Evolutionary conservation across 2,329 filamentous ascomycete genomes (phyloP), one percentile per base, ranked within the genome.

Genomic region (Salinomyces thailandicus): DNA sequence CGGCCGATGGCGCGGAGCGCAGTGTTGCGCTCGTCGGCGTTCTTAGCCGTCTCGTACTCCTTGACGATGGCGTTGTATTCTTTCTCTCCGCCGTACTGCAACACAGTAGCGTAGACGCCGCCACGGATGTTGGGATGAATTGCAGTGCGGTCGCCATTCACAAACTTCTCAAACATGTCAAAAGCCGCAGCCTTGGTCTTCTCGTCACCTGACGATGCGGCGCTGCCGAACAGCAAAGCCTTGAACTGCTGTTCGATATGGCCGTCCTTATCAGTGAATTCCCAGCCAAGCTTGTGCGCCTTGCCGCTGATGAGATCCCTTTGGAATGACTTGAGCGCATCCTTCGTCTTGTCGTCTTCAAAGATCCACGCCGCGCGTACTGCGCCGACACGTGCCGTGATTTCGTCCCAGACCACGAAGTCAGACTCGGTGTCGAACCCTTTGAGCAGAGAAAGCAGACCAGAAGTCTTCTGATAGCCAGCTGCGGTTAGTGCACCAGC

Each of bases 221-320:
- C 85, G 48, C 72, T 76, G 43, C 83, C 82, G 57, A 96, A 96
- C 58, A 95, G 73, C 57, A 95, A 74, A 11, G 78, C 79, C 69
- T 96, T 96, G 72, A 94, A 93, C 59, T 95, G 87, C 61, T 94
- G 86, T 59, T 87, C 72, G 48, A 95, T 79, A 57, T 95, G 87
- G 33, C 82, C 85, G 51, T 96, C 89, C 3, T 72, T 72, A 17
- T 87, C 81, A 18, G 76, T 80, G 62, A 96, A 94, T 11, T 75
- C 66, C 89, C 89, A 96, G 41, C 89, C 89, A 30, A 93, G 64
- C 55, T 86, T 75, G 59, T 95, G 87, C 0, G 87, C 81, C 61
- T 86, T 89, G 49, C 74, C 68, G 53, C 78, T 79, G 41, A 84
- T 74, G 15, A 96, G 72, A 8, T 84, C 75, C 45, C 79, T 74